Percentiles rank a stretch among this genome's conserved stretches.
Conservation (phyloP, 306 rosid genomes). For the Quercus ilex region DNA sequence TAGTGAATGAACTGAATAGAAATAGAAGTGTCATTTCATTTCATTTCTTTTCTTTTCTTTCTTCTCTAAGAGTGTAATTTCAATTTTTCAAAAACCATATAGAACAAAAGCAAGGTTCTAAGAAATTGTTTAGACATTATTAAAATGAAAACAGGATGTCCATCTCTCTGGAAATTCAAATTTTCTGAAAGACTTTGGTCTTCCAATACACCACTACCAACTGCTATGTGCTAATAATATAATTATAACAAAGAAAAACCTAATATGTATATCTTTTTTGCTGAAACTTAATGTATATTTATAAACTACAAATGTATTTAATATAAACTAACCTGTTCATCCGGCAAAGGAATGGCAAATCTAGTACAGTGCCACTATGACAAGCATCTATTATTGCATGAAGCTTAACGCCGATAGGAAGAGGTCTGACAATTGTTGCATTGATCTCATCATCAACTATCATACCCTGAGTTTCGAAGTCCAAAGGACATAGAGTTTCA, state of each 20-base stretch:
- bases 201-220: not conserved
- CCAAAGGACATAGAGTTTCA: constrained; percentile 94
- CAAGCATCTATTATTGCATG: constrained; percentile 96
- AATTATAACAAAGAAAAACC: not conserved
- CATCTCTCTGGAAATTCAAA: not conserved
- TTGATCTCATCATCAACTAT: constrained; percentile 98
- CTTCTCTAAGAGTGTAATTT: not conserved
- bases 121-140: not conserved
- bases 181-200: not conserved
- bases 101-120: not conserved
- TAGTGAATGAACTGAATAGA: not conserved
- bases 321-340: constrained; percentile 70
- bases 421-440: constrained; percentile 66
- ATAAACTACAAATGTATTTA: not conserved
- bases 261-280: too few relatives aligned
- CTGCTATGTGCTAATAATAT: not conserved
- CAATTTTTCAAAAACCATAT: not conserved
- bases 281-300: too few relatives aligned
- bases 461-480: constrained; percentile 99
- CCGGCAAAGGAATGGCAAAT: constrained; percentile 95
- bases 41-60: too few relatives aligned
- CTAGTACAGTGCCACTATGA: constrained; percentile 95
- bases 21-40: not conserved
- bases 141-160: not conserved
- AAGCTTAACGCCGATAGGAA: constrained; percentile 83